Evolutionary conservation across 805 yeast genomes (phyloP).

Genomic region (Saturnispora serradocipensis): DNA sequence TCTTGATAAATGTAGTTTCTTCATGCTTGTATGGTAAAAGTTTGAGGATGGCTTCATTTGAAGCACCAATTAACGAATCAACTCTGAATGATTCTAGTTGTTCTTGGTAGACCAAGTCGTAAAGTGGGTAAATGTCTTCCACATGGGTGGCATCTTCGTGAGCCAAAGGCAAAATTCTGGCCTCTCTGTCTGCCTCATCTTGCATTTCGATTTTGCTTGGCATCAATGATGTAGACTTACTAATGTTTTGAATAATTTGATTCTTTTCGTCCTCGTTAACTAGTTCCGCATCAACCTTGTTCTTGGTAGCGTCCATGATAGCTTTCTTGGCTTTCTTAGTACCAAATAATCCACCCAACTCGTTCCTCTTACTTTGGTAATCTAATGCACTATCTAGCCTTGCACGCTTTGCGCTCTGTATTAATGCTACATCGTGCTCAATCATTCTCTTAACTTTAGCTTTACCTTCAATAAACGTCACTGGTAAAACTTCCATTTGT

Average conservation of each 20-base stretch:
- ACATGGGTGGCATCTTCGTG: constrained; percentile 72
- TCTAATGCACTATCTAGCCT: constrained; percentile 7
- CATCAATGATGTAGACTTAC: constrained; percentile 55
- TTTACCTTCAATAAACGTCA: constrained; percentile 12
- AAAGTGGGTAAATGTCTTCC: constrained; percentile 73
- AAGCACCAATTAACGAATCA: constrained; percentile 40
- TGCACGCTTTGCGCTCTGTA: constrained; percentile 9
- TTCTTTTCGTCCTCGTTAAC: constrained; percentile 51
- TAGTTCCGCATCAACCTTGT: constrained; percentile 77
- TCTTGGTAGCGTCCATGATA: constrained; percentile 68
- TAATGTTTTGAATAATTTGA: constrained; percentile 76
- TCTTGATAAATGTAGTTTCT: constrained; percentile 4
- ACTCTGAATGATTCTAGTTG: constrained; percentile 61
- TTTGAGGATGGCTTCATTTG: constrained; percentile 40
- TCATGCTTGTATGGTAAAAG: constrained; percentile 48
- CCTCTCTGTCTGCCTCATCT: constrained; percentile 44
- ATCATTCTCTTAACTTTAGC: constrained; percentile 30
- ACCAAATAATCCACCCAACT: constrained; percentile 93
- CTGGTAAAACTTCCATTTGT: constrained; percentile 46
- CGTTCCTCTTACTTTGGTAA: constrained; percentile 48
- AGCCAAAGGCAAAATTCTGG: constrained; percentile 78
- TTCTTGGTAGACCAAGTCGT: constrained; percentile 55
- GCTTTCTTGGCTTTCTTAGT: constrained; percentile 94
- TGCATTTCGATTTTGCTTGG: constrained; percentile 64
- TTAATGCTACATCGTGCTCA: constrained; percentile 10